Evolutionary conservation across 768 basidiomycete species (phyloP), one percentile per base, ranked within the genome.

Genomic region (Trametes villosa): DNA sequence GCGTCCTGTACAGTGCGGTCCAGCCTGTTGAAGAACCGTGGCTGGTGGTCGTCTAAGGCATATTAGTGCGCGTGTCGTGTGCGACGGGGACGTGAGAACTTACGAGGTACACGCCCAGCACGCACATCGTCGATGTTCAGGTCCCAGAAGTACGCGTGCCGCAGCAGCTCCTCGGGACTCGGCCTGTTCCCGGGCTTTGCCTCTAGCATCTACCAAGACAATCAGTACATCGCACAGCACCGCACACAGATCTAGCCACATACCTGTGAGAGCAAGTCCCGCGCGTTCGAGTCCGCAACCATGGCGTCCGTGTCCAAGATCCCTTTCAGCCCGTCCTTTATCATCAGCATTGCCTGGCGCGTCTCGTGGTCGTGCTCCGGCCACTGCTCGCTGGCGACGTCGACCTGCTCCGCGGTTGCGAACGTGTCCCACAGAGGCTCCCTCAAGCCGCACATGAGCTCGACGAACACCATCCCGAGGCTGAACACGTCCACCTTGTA

Each of bases 401-500:
- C 27, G 6, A 50, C 11, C 20, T 22, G 34, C 18, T 49, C 30
- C 2, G 36, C 38, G 24, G 17, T 46, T 0, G 22, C n/a, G 4
- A 13, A 12, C 1, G 46, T 30, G 50, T 62, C 50, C 53, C 52
- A 64, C 67, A 62, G 22, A 24, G 60, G 55, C 8, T 4, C 20
- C 0, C 31, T 31, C 13, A 47, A 11, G n/a, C 45, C 34, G 1
- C 50, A 34, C n/a, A 62, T 30, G 9, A 81, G 77, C 65, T 83
- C 80, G 44, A 78, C 74, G 3, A 83, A 69, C 67, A 82, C 78
- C 57, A 80, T 78, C 2, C 82, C 82, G 11, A 79, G 68, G 20
- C 70, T 73, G 79, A 78, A 84, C 70, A 79, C 77, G 62, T 83
- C 82, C 41, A 77, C 77, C 22, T 53, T 29, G 20, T 22, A 20